A percentile compares a stretch with the other conserved stretches of the same genome.
phyloP scores from a whole-genome alignment of 208 protist genomes.

The Trypanosoma mega region DNA sequence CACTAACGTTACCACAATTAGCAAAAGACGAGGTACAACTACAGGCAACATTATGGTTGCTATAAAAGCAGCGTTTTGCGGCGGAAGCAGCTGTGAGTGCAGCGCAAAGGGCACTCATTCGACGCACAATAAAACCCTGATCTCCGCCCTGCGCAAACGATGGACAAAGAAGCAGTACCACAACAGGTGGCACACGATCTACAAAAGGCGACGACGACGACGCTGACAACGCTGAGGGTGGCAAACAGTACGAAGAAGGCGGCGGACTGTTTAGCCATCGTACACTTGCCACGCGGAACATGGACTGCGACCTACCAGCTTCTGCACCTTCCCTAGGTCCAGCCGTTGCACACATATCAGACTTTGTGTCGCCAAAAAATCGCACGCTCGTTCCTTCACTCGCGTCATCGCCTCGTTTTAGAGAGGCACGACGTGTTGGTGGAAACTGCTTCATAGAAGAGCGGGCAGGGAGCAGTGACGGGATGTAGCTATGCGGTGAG shows the following conservation, averaged over 20 bases:
- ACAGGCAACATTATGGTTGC: not conserved
- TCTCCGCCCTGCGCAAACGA: constrained; percentile 21
- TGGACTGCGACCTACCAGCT: not conserved
- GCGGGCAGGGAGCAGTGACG: no score
- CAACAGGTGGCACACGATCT: not conserved
- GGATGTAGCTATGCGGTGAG: no score
- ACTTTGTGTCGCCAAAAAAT: no score
- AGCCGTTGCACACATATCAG: no score
- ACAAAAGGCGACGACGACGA: no score
- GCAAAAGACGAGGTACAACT: not conserved
- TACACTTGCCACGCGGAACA: constrained; percentile 10
- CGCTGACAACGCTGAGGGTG: no score
- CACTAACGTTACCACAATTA: not conserved
- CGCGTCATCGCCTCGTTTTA: no score
- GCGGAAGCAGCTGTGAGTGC: constrained; percentile 4
- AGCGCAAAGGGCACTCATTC: constrained; percentile 20
- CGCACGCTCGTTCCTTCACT: no score
- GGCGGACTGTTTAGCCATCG: constrained; percentile 19
- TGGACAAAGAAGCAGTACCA: constrained; percentile 27
- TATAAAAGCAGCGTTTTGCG: not conserved
- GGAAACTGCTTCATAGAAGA: no score
- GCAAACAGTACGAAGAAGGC: not conserved
- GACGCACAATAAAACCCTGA: constrained; percentile 10
- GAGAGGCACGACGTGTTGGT: no score
- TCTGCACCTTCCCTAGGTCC: not conserved